Evolutionary conservation across 148 eudicot species (phyloP), one percentile per base, ranked within the genome.

Genomic region (Silene conica): DNA sequence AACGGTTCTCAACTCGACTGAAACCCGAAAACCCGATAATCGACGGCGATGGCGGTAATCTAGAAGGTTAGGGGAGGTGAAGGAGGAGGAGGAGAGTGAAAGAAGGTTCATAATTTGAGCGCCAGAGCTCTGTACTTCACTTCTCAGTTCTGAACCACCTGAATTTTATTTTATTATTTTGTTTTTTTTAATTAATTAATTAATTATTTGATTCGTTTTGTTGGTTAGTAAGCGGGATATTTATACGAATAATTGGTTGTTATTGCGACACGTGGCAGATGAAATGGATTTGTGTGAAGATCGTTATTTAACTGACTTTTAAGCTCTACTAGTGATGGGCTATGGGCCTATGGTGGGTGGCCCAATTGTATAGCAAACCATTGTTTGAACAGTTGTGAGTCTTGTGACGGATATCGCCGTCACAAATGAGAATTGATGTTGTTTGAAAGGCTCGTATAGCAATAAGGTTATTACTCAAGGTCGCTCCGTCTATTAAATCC

Each of bases 211-310:
- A 50, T 6, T 75, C 48, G 14, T 68, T 46, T 67, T 68, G 21
- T 45, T 68, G 11, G 52, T 45, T 68, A 9, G 57, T 68, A 12
- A 67, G 61, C 9, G 71, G 60, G 78, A 74, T 76, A 74, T 83
- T 77, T 82, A 65, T 75, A 26, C 55, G n/a, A 50, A 72, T 74
- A 18, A 71, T 25, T 86, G 89, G 92, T 61, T 72, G 34, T 3
- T 5, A 38, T 25, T 69, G 10, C 11, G 87, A 85, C 92, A 78
- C 89, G 84, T 88, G 85, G 75, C 9, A 43, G 9, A 0, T 64
- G 21, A 2, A 34, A 46, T 25, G 71, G 52, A 38, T 38, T 1
- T 38, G 8, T 38, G 8, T 38, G 8, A 38, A 38, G 43, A 38
- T 38, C 43, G 43, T 38, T 38, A 38, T 5, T 38, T 38, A 38